Base-by-base conservation (phyloP, 106 monocot genomes). In the Dendrobium chrysotoxum region DNA sequence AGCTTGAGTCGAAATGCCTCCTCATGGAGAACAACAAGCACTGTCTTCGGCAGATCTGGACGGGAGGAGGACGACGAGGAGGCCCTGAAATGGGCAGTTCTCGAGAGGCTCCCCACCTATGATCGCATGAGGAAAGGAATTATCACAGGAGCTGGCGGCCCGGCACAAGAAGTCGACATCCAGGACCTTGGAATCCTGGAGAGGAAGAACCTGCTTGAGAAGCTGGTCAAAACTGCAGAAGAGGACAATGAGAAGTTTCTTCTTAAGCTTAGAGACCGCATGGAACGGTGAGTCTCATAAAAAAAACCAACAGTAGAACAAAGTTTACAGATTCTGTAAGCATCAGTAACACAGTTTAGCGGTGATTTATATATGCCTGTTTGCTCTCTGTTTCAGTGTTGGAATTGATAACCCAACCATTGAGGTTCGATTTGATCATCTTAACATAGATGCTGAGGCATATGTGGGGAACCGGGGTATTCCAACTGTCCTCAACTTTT, bases 371-470 rank as follows among this genome's bases (percentile, higher is more conserved):
- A 4, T 42, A 7, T 68, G 28, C 20, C 20, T 74, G n/a, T 74
- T 74, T 18, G 42, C 40, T 72, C 16, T 42, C 20, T 74, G 17
- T 74, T 74, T 12, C 41, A 91, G 91, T 1, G 91, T 91, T 30
- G 88, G 91, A 20, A 88, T 91, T 25, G 91, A 91, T 46, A 75
- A 77, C 53, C 91, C 91, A 23, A 88, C 86, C 6, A 91, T 91
- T 46, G 88, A 91, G 53, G 91, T 91, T 17, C 71, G 91, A 13
- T 86, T 78, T 53, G 86, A 91, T 79, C n/a, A 88, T 39, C 74
- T 91, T 47, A 84, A 79, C 57, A 80, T 91, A 1, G 66, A 66
- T 53, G 86, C 88, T 31, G 84, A 84, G 57, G 88, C 84, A 4
- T 83, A 84, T 75, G 82, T 88, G 20, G 91, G 91, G 5, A 79